A percentile compares a stretch with the other conserved stretches of the same genome.
phyloP scores from a whole-genome alignment of 768 basidiomycete species.

The Agaricus subrufescens region DNA sequence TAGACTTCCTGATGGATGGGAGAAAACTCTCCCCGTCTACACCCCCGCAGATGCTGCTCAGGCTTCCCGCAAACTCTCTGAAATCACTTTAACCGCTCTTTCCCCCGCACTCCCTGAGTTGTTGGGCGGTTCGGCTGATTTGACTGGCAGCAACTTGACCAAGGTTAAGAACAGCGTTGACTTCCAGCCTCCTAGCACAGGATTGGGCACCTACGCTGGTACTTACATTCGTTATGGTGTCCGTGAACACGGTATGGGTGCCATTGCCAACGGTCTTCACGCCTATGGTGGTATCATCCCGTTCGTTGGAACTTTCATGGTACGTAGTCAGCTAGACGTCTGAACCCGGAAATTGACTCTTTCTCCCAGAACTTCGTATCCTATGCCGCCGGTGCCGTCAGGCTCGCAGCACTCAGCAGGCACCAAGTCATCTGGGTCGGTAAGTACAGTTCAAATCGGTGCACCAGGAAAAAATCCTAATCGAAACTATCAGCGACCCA shows the following conservation, averaged over 20 bases:
- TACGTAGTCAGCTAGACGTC: conserved; percentile 25
- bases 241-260: conserved; percentile 96
- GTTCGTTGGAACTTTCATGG: conserved; percentile 89
- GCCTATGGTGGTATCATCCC: conserved; percentile 93
- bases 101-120: conserved; percentile 78
- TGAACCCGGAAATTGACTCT: conserved; percentile 6
- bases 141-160: conserved; percentile 91
- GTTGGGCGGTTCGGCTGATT: conserved; percentile 83
- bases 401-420: conserved; percentile 83
- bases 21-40: conserved; percentile 81
- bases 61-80: conserved; percentile 90
- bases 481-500: conserved; percentile 63
- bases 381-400: conserved; percentile 89
- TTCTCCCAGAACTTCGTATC: conserved; percentile 79
- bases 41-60: conserved; percentile 78
- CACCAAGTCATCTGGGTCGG: conserved; percentile 94
- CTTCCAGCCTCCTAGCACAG: conserved; percentile 88
- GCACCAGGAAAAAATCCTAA: not conserved
- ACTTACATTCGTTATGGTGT: conserved; percentile 96
- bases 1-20: conserved; percentile 82
- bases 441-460: conserved; percentile 29
- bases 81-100: conserved; percentile 78
- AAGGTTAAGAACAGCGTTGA: conserved; percentile 81
- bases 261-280: conserved; percentile 85
- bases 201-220: conserved; percentile 79